Percentiles rank a stretch among this genome's conserved stretches.
Evolutionary conservation across 345 rosid species (phyloP).

Genomic region (Hibiscus tridactylites): DNA sequence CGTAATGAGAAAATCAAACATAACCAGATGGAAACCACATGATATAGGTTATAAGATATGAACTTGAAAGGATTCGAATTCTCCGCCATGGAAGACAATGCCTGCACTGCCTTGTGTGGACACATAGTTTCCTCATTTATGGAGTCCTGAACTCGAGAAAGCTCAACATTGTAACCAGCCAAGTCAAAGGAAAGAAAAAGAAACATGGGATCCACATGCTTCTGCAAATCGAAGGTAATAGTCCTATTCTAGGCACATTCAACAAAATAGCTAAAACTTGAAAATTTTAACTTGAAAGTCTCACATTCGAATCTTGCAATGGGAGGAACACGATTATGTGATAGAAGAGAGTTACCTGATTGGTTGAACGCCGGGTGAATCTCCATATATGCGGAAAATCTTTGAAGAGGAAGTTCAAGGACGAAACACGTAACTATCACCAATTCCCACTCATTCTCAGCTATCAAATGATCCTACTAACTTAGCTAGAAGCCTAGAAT

Average conservation of each 20-base stretch:
- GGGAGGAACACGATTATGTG: not conserved
- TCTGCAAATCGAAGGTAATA: not conserved
- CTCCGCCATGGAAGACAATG: not conserved
- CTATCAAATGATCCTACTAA: not conserved
- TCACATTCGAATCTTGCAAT: not conserved
- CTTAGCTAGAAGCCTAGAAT: too few species aligned
- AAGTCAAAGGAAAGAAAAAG: not conserved
- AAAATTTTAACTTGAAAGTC: not conserved
- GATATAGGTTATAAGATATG: not conserved
- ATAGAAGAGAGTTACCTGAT: not conserved
- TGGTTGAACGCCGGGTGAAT: not conserved
- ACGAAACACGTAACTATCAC: not conserved
- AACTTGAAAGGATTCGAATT: not conserved
- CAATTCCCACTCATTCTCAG: not conserved
- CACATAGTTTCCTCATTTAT: not conserved
- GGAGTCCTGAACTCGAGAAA: not conserved
- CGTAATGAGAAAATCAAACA: not conserved
- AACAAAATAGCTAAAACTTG: not conserved
- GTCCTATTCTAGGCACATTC: not conserved
- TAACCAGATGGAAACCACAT: not conserved
- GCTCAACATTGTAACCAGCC: not conserved
- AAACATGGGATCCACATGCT: too few species aligned
- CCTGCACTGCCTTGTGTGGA: not conserved
- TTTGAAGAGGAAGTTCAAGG: not conserved
- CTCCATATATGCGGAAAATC: not conserved